Conservation (phyloP, 768 basidiomycete species). For the Russula vinacea region DNA sequence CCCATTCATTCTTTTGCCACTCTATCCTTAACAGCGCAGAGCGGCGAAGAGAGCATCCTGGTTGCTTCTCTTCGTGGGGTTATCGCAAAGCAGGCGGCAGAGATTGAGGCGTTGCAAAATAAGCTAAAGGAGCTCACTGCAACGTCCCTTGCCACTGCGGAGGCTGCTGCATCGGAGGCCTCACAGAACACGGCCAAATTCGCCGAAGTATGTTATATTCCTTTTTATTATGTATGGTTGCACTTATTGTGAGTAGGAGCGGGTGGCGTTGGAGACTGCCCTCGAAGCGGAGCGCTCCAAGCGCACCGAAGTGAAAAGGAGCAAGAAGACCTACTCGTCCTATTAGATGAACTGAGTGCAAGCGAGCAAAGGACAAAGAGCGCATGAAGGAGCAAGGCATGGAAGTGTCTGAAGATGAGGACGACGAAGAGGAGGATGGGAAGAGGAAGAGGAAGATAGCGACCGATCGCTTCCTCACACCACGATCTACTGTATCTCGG, state of each 20-base stretch:
- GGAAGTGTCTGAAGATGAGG: constrained; percentile 94
- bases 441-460: constrained; percentile 26
- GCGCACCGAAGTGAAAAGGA: constrained; percentile 85
- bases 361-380: constrained; percentile 80
- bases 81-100: constrained; percentile 75
- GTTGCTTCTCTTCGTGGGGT: constrained; percentile 81
- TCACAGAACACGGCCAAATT: constrained; percentile 6
- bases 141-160: constrained; percentile 13
- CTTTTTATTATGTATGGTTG: not conserved
- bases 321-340: constrained; percentile 90
- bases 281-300: constrained; percentile 58
- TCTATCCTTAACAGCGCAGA: constrained; percentile 47
- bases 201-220: constrained; percentile 16
- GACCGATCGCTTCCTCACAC: not conserved
- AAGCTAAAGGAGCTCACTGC: constrained; percentile 49
- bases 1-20: not conserved
- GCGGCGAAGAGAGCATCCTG: constrained; percentile 68
- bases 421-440: constrained; percentile 52
- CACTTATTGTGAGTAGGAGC: constrained; percentile 32
- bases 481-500: constrained; percentile 6
- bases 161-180: constrained; percentile 1
- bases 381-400: constrained; percentile 67
- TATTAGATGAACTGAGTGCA: constrained; percentile 88
- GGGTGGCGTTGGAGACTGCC: constrained; percentile 53
- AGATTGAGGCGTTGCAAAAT: constrained; percentile 66